Evolutionary conservation across 2,329 filamentous ascomycete genomes (phyloP).

Genomic region (Penicillium sp.): DNA sequence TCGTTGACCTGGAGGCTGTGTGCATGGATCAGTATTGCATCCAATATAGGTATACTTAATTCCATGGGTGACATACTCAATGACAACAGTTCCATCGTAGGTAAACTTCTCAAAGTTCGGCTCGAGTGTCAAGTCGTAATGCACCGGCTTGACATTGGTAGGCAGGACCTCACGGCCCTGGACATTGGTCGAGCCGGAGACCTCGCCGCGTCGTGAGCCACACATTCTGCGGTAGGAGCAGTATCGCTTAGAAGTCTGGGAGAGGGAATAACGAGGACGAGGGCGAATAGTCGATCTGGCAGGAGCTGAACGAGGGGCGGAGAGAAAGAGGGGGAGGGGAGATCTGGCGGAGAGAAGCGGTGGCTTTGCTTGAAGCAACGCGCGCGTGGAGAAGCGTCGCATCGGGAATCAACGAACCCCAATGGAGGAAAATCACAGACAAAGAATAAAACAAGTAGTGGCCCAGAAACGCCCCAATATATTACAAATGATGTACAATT

Average conservation of each 20-base stretch:
- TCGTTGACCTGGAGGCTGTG: conserved; percentile 73
- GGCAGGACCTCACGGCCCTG: conserved; percentile 81
- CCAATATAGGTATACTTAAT: neutral
- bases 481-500: conserved; percentile 6
- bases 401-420: conserved; percentile 21
- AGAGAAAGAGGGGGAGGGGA: conserved; percentile 28
- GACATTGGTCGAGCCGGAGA: conserved; percentile 57
- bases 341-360: conserved; percentile 32
- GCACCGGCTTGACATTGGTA: conserved; percentile 83
- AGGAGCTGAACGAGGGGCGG: conserved; percentile 24
- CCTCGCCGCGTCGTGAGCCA: conserved; percentile 62
- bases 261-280: conserved; percentile 26
- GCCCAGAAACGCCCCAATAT: conserved; percentile 14
- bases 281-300: conserved; percentile 20
- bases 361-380: conserved; percentile 37
- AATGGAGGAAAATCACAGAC: conserved; percentile 6
- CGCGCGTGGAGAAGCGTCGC: conserved; percentile 37
- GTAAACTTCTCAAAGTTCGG: conserved; percentile 84
- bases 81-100: conserved; percentile 78
- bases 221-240: conserved; percentile 77
- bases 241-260: conserved; percentile 49
- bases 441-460: conserved; percentile 6
- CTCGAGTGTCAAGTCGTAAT: conserved; percentile 90
- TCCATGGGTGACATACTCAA: conserved; percentile 59
- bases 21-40: conserved; percentile 8